These are phyloP conservation scores for Termitomyces sp. DNA, from an alignment of 768 basidiomycete genomes.

Conservation along the genomic window DNA sequence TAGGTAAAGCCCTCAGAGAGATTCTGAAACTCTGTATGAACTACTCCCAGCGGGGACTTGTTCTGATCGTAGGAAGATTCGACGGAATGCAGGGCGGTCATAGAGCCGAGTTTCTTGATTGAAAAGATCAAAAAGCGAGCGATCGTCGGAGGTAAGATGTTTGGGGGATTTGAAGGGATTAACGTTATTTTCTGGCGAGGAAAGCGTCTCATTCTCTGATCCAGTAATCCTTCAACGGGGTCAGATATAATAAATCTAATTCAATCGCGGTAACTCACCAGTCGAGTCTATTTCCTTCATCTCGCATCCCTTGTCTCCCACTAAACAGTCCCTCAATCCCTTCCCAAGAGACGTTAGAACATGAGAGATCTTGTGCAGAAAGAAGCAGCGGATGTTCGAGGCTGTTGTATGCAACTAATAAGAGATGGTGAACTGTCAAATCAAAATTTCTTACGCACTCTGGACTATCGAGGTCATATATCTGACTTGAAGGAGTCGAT, in stretches of 20 bases:
- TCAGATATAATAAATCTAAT: background rate
- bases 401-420: background rate
- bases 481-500: background rate
- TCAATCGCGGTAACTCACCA: background rate
- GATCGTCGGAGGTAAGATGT: too few species aligned
- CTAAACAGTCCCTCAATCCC: background rate
- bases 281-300: background rate
- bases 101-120: background rate
- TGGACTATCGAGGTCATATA: background rate
- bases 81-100: too few species aligned
- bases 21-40: background rate
- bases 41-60: background rate
- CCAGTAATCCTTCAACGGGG: background rate
- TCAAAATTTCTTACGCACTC: background rate
- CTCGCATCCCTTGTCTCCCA: too few species aligned
- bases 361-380: background rate
- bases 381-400: too few species aligned
- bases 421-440: too few species aligned
- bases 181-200: background rate
- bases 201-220: background rate
- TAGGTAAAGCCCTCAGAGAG: background rate
- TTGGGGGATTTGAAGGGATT: background rate
- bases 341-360: background rate
- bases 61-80: background rate
- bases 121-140: background rate